phyloP scores from a whole-genome alignment of 768 basidiomycete genomes.

The Auriculariales sp. region DNA sequence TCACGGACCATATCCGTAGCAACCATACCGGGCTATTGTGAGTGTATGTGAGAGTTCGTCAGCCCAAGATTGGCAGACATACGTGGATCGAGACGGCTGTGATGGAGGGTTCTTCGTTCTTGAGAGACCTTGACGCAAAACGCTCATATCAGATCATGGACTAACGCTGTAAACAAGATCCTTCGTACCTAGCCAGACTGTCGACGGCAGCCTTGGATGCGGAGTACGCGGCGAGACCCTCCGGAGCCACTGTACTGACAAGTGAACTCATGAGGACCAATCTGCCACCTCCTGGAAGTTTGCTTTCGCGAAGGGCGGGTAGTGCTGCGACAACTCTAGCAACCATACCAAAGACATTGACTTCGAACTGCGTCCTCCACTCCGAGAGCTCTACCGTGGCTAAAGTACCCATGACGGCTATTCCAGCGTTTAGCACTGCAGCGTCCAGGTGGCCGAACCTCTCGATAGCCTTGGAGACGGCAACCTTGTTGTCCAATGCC shows the following conservation, averaged over 20 bases:
- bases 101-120: conserved; percentile 67
- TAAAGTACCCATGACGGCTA: conserved; percentile 58
- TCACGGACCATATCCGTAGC: too few species aligned
- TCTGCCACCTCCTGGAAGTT: conserved; percentile 40
- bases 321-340: conserved; percentile 50
- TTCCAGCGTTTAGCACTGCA: conserved; percentile 75
- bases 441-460: conserved; percentile 56
- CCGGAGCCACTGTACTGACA: conserved; percentile 37
- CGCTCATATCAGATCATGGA: background rate
- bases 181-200: conserved; percentile 52
- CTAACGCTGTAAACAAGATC: background rate
- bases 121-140: conserved; percentile 72
- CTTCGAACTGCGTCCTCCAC: conserved; percentile 66
- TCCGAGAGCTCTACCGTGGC: conserved; percentile 32
- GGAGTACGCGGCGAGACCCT: conserved; percentile 75
- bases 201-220: conserved; percentile 85
- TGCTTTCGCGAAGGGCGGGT: conserved; percentile 51
- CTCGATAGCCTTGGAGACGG: conserved; percentile 37
- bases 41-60: too few species aligned
- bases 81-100: conserved; percentile 63
- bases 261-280: conserved; percentile 73
- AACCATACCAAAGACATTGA: conserved; percentile 79
- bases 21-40: too few species aligned
- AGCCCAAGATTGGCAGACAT: too few species aligned
- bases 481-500: conserved; percentile 32